phyloP scores from a whole-genome alignment of 257 asterid genomes.

The Jacaranda copaia region DNA sequence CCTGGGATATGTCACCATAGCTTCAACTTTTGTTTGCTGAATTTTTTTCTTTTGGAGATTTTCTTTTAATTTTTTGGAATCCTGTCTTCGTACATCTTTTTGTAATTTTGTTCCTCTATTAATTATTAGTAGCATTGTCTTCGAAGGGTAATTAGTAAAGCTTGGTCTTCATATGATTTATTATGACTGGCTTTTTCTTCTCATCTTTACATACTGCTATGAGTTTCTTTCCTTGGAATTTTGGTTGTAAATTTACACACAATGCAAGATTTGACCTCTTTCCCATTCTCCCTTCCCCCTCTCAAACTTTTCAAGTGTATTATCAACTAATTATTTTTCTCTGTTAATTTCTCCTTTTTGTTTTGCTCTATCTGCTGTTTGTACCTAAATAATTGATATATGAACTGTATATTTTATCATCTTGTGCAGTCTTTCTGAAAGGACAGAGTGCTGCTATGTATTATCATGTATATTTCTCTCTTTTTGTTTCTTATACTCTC shows the following conservation, averaged over 20 bases:
- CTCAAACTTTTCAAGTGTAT: background rate
- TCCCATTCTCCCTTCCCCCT: background rate
- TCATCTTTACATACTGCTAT: background rate
- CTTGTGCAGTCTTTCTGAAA: conserved; percentile 59
- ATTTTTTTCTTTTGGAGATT: background rate
- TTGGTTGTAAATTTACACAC: background rate
- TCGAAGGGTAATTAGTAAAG: background rate
- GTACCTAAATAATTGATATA: background rate
- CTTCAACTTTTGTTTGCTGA: background rate
- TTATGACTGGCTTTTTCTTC: background rate
- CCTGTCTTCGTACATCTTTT: background rate
- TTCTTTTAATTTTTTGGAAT: background rate
- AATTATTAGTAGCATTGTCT: background rate
- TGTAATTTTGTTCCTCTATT: background rate
- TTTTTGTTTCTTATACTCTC: conserved; percentile 1
- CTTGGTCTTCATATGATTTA: conserved; percentile 10
- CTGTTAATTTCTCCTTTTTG: background rate
- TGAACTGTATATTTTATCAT: conserved; percentile 11
- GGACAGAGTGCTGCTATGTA: conserved; percentile 46
- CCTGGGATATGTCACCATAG: conserved; percentile 4
- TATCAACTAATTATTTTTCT: background rate
- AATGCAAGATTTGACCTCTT: background rate
- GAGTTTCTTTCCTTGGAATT: background rate
- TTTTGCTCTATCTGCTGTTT: conserved; percentile 9
- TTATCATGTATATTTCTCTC: background rate